These are phyloP conservation scores for Rhodomyrtus psidioides DNA, from an alignment of 441 rosid genomes.

Conservation along the genomic window DNA sequence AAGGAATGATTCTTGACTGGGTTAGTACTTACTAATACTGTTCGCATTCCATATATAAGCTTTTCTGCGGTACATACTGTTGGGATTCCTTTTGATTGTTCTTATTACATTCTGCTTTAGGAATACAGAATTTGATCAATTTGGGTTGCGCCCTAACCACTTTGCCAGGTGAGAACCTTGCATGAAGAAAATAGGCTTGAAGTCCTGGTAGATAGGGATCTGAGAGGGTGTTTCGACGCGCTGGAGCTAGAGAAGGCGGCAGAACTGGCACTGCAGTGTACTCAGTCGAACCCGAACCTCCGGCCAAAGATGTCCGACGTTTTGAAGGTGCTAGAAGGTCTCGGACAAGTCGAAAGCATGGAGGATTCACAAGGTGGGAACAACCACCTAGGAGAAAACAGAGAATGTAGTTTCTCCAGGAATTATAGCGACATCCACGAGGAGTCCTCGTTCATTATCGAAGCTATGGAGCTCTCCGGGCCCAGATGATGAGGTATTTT, in stretches of 20 bases:
- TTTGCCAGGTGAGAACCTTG: constrained; percentile 64
- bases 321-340: constrained; percentile 57
- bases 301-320: constrained; percentile 79
- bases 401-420: constrained; percentile 49
- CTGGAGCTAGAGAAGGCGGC: constrained; percentile 54
- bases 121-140: not conserved
- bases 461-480: constrained; percentile 95
- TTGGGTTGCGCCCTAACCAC: not conserved
- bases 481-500: constrained; percentile 41
- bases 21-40: constrained; percentile 22
- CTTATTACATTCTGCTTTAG: not conserved
- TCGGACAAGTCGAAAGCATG: constrained; percentile 38
- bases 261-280: constrained; percentile 66
- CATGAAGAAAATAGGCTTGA: constrained; percentile 60
- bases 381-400: constrained; percentile 30
- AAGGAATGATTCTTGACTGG: constrained; percentile 89
- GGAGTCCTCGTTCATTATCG: constrained; percentile 73
- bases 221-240: constrained; percentile 61
- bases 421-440: constrained; percentile 47
- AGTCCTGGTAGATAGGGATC: constrained; percentile 64
- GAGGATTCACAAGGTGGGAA: constrained; percentile 34
- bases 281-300: constrained; percentile 54
- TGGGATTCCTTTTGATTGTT: not conserved
- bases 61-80: not conserved
- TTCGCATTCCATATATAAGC: not conserved